Percentiles rank a stretch among this genome's conserved stretches.
These are phyloP conservation scores for Cucurbita argyrosperma DNA, from an alignment of 306 rosid species.

Conservation along the genomic window DNA sequence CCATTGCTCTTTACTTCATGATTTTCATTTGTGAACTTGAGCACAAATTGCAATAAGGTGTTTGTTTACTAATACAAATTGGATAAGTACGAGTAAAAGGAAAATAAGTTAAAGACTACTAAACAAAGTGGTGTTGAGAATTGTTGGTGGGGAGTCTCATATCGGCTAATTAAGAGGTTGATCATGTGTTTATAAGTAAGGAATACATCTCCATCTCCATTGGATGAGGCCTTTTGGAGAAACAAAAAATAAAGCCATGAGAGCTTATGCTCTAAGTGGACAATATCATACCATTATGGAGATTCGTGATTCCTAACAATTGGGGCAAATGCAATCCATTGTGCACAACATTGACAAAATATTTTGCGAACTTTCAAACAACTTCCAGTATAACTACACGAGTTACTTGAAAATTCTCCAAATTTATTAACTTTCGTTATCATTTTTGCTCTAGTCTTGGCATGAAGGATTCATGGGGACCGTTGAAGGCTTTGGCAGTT, in stretches of 20 bases:
- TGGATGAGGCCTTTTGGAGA: too few relatives aligned
- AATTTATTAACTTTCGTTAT: slow-evolving; percentile 1
- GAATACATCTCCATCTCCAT: too few relatives aligned
- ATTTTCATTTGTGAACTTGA: background rate
- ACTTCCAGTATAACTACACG: background rate
- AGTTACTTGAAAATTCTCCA: background rate
- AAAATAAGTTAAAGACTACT: background rate
- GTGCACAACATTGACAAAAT: background rate
- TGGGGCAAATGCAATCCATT: too few relatives aligned
- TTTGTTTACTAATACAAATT: background rate
- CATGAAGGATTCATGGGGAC: slow-evolving; percentile 92
- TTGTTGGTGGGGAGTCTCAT: too few relatives aligned
- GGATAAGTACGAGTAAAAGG: background rate
- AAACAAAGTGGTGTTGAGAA: too few relatives aligned
- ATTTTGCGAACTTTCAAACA: too few relatives aligned
- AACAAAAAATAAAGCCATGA: too few relatives aligned
- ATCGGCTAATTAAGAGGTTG: too few relatives aligned
- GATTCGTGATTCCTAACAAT: too few relatives aligned
- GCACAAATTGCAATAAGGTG: background rate
- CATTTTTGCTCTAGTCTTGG: slow-evolving; percentile 41
- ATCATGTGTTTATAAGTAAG: too few relatives aligned
- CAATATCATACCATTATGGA: too few relatives aligned
- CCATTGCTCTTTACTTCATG: background rate
- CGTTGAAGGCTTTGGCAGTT: slow-evolving; percentile 56
- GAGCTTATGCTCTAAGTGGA: too few relatives aligned